Conservation (phyloP, 495 filamentous ascomycete genomes). For the Ascobolus immersus region DNA sequence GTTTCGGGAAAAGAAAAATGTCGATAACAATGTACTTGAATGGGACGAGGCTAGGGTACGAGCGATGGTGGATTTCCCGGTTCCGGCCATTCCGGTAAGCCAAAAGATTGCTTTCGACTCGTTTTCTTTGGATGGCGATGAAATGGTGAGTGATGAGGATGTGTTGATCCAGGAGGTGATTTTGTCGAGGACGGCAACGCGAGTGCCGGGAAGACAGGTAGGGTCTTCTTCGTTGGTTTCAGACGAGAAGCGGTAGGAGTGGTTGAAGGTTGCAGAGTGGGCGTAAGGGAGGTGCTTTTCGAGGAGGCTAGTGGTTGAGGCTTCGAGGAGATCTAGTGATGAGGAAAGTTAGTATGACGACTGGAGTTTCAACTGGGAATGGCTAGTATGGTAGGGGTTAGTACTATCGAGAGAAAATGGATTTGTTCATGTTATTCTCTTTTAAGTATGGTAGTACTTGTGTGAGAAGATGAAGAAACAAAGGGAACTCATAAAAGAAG, state of each 20-base stretch:
- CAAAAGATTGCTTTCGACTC: slow-evolving; percentile 15
- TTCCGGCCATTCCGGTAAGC: slow-evolving; percentile 16
- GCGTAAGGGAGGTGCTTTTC: background rate
- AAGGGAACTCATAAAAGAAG: no score
- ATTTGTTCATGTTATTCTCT: no score
- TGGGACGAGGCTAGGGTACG: slow-evolving; percentile 7
- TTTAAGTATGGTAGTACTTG: no score
- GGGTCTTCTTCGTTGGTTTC: background rate
- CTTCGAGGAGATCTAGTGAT: no score
- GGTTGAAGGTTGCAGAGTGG: background rate
- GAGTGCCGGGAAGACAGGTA: slow-evolving; percentile 5
- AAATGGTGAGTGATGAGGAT: no score
- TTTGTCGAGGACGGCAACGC: slow-evolving; percentile 5
- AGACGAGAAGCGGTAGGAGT: no score
- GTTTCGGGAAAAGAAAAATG: slow-evolving; percentile 4
- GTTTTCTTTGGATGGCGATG: background rate
- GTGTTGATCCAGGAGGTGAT: slow-evolving; percentile 6
- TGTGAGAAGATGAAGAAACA: no score
- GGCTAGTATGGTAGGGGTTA: no score
- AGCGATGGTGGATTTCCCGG: slow-evolving; percentile 16
- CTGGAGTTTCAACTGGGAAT: no score
- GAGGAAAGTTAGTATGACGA: no score
- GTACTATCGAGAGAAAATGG: no score
- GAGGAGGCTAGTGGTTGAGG: no score
- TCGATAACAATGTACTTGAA: slow-evolving; percentile 2